Conservation (phyloP, 306 rosid species). For the Prunus mongolica region DNA sequence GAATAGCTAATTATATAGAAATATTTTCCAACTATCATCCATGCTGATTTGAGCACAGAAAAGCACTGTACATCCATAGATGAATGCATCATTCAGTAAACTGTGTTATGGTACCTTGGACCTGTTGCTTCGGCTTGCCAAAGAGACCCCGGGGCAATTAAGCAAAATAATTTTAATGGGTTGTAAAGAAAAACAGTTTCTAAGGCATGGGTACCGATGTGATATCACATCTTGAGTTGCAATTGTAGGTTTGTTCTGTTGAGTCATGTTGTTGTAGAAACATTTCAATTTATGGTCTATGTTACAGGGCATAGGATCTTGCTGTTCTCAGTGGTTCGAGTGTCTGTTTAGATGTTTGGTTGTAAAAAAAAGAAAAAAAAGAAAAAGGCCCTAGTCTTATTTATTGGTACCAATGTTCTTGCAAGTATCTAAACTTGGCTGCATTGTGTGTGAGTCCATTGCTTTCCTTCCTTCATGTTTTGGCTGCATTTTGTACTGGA, state of each 20-base stretch:
- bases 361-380: no score
- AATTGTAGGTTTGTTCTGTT: background rate
- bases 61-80: background rate
- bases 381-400: background rate
- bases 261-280: background rate
- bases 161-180: background rate
- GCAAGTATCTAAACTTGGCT: background rate
- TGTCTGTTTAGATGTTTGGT: background rate
- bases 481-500: background rate
- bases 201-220: background rate
- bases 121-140: background rate
- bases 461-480: background rate
- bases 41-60: background rate
- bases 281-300: background rate
- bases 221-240: background rate
- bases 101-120: background rate
- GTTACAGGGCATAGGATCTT: background rate
- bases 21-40: background rate
- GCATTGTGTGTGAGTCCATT: background rate
- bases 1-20: background rate
- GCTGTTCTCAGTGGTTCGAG: background rate
- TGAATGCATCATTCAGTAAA: background rate
- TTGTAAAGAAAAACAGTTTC: background rate
- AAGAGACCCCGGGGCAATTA: background rate
- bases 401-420: background rate